Base-by-base conservation (phyloP, 1,284 basidiomycete species). In the Wolfiporia cocos region DNA sequence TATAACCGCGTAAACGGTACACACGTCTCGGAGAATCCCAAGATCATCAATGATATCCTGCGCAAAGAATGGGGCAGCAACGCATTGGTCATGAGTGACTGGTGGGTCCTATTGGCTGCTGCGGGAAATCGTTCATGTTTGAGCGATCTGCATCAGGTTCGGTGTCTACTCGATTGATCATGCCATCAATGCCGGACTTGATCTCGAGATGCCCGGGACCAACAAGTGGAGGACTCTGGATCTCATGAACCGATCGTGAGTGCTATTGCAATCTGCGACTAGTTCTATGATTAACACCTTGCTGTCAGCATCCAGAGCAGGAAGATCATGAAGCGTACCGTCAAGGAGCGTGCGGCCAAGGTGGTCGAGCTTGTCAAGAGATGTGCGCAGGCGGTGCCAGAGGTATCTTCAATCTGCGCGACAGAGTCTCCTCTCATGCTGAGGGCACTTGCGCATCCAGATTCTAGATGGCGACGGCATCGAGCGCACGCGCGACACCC, bases 201-300 rank as follows among this genome's bases (percentile, higher is more conserved):
- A 90, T 55, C 71, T 91, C 20, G 88, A 91, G 58, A 87, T 89
- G 83, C 82, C 84, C 0, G 81, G 83, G 2, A 68, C 65, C 12
- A 81, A 81, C 60, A 82, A 81, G 52, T 86, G 81, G 81, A 69
- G 83, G 4, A 74, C 74, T 0, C 67, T 78, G 21, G 77, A 82
- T 46, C 70, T 80, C 18, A 69, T 88, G 50, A 75, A 75, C 48
- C 74, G 86, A 30, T 74, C 74, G 56, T 59, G 39, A 31, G 56
- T 49, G 5, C 19, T 7, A 11, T n/a, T 22, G 18, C 11, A 3
- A 18, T n/a, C n/a, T n/a, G 19, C 22, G 10, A 5, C 11, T 9
- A 26, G 20, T 34, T 1, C 22, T 44, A 19, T 49, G 14, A 18
- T n/a, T 23, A 11, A 36, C 7, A 19, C 21, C 10, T 19, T 41